Evolutionary conservation across 2,329 filamentous ascomycete genomes (phyloP).

Genomic region (Trichoderma lentiforme): DNA sequence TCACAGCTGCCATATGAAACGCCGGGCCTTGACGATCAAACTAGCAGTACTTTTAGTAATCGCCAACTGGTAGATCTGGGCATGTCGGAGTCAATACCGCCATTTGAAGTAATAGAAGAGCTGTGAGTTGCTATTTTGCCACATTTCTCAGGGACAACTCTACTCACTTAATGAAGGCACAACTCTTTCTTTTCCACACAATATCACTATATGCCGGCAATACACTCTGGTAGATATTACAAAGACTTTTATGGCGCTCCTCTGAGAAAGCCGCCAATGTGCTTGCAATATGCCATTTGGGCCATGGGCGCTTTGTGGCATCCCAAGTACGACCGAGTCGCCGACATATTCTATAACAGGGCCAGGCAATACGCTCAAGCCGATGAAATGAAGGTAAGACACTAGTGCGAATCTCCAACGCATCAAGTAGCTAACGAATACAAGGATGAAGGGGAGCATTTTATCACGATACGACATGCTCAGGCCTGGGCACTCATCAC

Average conservation of each 20-base stretch:
- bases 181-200: slow-evolving; percentile 72
- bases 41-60: slow-evolving; percentile 17
- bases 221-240: slow-evolving; percentile 73
- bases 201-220: slow-evolving; percentile 68
- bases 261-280: slow-evolving; percentile 75
- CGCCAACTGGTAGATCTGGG: slow-evolving; percentile 68
- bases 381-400: slow-evolving; percentile 72
- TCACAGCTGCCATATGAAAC: slow-evolving; percentile 19
- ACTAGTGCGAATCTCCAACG: not conserved
- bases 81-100: slow-evolving; percentile 75
- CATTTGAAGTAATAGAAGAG: slow-evolving; percentile 76
- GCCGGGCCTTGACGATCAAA: slow-evolving; percentile 16
- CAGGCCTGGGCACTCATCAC: slow-evolving; percentile 76
- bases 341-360: slow-evolving; percentile 77
- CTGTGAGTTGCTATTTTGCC: slow-evolving; percentile 52
- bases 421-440: not conserved
- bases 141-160: not conserved
- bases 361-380: slow-evolving; percentile 78
- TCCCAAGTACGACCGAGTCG: slow-evolving; percentile 67
- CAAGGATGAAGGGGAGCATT: slow-evolving; percentile 70
- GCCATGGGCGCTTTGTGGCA: slow-evolving; percentile 67
- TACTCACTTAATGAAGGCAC: slow-evolving; percentile 47
- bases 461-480: slow-evolving; percentile 74
- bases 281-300: slow-evolving; percentile 85
- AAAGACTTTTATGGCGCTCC: slow-evolving; percentile 69